Evolutionary conservation across 345 rosid genomes (phyloP).

Genomic region (Tarenaya hassleriana): DNA sequence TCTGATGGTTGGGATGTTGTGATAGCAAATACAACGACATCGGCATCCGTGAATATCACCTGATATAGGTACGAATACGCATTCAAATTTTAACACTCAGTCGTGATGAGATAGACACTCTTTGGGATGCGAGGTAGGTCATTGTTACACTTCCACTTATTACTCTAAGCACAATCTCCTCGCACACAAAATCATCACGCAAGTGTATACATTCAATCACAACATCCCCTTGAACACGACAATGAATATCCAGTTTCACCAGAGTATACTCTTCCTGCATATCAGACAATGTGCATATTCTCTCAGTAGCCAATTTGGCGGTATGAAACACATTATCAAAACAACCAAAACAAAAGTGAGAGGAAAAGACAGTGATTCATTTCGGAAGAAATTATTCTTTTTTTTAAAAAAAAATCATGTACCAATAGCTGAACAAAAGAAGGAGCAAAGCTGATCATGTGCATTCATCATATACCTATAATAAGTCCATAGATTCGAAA

Average conservation of each 20-base stretch:
- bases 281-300: constrained; percentile 15
- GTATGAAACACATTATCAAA: background rate
- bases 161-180: constrained; percentile 76
- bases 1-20: constrained; percentile 43
- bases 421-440: too few relatives aligned
- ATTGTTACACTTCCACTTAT: too few relatives aligned
- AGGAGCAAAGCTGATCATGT: too few relatives aligned
- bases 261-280: constrained; percentile 75
- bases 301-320: background rate
- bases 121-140: too few relatives aligned
- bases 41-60: constrained; percentile 82
- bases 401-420: too few relatives aligned
- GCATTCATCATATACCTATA: too few relatives aligned
- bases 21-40: constrained; percentile 54
- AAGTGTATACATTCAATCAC: constrained; percentile 90
- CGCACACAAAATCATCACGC: constrained; percentile 57
- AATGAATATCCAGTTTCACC: constrained; percentile 73
- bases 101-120: too few relatives aligned
- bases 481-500: too few relatives aligned
- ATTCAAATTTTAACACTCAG: constrained; percentile 63
- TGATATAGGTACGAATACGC: constrained; percentile 64
- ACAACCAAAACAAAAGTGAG: too few relatives aligned
- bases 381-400: too few relatives aligned
- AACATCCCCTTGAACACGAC: constrained; percentile 90
- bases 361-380: too few relatives aligned